Conservation (phyloP, 805 yeast genomes). For the Candida xyloterini region DNA sequence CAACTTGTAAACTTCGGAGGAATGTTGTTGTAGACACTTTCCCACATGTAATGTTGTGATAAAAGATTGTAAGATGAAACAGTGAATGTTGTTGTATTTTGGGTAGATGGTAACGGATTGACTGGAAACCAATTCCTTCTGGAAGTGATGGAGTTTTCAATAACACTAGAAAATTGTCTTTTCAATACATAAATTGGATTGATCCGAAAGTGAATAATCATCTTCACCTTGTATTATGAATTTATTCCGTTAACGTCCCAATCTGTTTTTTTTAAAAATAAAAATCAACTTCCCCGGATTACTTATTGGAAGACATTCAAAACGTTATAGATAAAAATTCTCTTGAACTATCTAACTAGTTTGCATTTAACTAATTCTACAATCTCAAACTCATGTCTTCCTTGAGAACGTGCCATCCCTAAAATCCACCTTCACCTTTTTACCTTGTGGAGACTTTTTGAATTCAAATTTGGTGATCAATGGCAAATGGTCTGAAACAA, state of each 20-base stretch:
- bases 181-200: neutral
- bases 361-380: conserved; percentile 1
- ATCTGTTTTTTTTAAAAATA: too few species aligned
- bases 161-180: neutral
- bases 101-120: conserved; percentile 2
- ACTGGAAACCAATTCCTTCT: conserved; percentile 21
- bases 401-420: conserved; percentile 28
- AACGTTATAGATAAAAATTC: neutral
- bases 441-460: conserved; percentile 38
- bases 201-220: neutral
- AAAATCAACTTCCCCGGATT: conserved; percentile 5
- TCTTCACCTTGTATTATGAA: neutral
- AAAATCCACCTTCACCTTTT: conserved; percentile 29
- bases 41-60: conserved; percentile 54
- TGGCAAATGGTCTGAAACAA: conserved; percentile 95
- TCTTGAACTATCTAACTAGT: neutral
- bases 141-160: conserved; percentile 20
- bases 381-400: conserved; percentile 24
- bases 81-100: conserved; percentile 20
- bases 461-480: conserved; percentile 75
- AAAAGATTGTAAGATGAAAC: conserved; percentile 35
- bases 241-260: too few species aligned
- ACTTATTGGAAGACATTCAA: neutral
- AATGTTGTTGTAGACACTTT: conserved; percentile 50
- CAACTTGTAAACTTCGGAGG: conserved; percentile 46